Base-by-base conservation (phyloP, 1,284 basidiomycete genomes). In the Tilletia setariae region DNA sequence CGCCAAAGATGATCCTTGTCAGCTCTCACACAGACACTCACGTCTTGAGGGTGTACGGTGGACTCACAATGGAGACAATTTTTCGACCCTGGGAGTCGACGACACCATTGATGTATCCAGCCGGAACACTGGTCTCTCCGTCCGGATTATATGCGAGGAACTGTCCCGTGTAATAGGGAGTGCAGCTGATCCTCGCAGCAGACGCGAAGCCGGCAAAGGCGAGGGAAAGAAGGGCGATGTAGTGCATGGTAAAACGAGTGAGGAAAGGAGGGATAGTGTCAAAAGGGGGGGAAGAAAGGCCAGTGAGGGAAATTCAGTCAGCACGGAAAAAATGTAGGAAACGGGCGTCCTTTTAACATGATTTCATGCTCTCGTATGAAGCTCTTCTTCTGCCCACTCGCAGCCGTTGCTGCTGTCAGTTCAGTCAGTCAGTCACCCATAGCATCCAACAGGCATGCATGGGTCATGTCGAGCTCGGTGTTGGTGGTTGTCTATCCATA, bases 61-160 rank as follows among this genome's bases (percentile, higher is more conserved):
- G 23, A 30, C 53, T 59, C 23, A 59, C 53, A 8, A 59, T 25
- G 53, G 53, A n/a, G 28, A 59, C n/a, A 32, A 59, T 59, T 25
- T 59, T 59, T 4, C 53, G 53, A 8, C 53, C 53, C 19, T 59
- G n/a, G 23, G 53, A 6, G 53, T 59, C 53, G n/a, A 16, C 28
- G 21, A 59, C 53, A 25, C 53, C 53, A 16, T 23, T 30, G 23
- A 59, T n/a, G 23, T 9, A 59, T n/a, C 53, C 53, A 32, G 53
- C 53, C 53, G 53, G 53, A 9, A 23, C 28, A 8, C 21, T 6
- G 16, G n/a, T 23, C 9, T 23, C 53, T 8, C 23, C 13, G 23
- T 23, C 53, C 11, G 53, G 28, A 8, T 23, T n/a, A 25, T 25
- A 59, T 9, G 28, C 53, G 23, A 25, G 21, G 23, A 59, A 25